These are phyloP conservation scores for Pichia heedii DNA, from an alignment of 805 yeast genomes.

Conservation along the genomic window DNA sequence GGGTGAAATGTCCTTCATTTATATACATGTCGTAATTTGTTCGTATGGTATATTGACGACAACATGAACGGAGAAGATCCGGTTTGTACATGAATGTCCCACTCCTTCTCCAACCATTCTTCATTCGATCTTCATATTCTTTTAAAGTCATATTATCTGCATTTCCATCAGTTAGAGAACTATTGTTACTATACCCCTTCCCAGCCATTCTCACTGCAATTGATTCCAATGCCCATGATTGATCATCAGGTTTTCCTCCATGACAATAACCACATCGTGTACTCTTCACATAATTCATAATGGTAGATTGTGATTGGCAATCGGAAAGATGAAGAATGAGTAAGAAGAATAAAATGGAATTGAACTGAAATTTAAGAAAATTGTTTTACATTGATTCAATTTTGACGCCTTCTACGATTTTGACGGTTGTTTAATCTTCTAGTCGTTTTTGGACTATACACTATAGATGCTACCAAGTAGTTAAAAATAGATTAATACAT, in stretches of 20 bases:
- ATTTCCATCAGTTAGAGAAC: slow-evolving; percentile 17
- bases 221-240: slow-evolving; percentile 25
- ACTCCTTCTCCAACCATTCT: slow-evolving; percentile 71
- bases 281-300: slow-evolving; percentile 28
- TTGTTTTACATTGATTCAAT: too few relatives aligned
- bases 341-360: too few relatives aligned
- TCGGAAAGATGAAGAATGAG: too few relatives aligned
- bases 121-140: slow-evolving; percentile 57
- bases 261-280: slow-evolving; percentile 71
- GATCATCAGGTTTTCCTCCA: slow-evolving; percentile 19
- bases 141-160: slow-evolving; percentile 26
- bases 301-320: too few relatives aligned
- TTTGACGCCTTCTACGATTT: too few relatives aligned
- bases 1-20: slow-evolving; percentile 29
- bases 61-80: slow-evolving; percentile 65
- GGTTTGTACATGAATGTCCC: slow-evolving; percentile 52
- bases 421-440: too few relatives aligned
- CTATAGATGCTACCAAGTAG: too few relatives aligned
- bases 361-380: too few relatives aligned
- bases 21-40: slow-evolving; percentile 39
- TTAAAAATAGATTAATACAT: too few relatives aligned
- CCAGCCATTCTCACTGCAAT: slow-evolving; percentile 5
- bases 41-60: slow-evolving; percentile 71
- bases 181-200: slow-evolving; percentile 18
- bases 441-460: too few relatives aligned